These are phyloP conservation scores for Fragilariopsis cylindrus DNA, from an alignment of 108 stramenopile species.

Conservation along the genomic window DNA sequence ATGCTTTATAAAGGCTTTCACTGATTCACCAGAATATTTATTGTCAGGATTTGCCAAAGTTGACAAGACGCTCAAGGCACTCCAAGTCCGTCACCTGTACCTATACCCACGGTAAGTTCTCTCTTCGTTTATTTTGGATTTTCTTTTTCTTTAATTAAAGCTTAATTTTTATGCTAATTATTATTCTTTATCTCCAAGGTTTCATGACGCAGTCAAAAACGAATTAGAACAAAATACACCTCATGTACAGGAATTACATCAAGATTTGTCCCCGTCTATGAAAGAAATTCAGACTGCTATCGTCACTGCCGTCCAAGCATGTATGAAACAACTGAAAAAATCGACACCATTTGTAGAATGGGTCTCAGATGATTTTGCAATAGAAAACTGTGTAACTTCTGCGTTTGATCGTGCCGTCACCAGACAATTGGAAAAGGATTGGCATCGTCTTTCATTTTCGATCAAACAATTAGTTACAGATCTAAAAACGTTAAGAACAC, in stretches of 20 bases:
- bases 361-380: slow-evolving; percentile 52
- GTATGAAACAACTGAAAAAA: slow-evolving; percentile 83
- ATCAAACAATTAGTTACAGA: slow-evolving; percentile 92
- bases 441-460: slow-evolving; percentile 86
- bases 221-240: slow-evolving; percentile 80
- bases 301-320: slow-evolving; percentile 83
- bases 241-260: slow-evolving; percentile 84
- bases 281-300: slow-evolving; percentile 87
- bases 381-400: slow-evolving; percentile 90
- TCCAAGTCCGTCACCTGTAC: slow-evolving; percentile 83
- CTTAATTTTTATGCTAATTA: no score
- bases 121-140: no score
- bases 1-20: slow-evolving; percentile 96
- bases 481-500: slow-evolving; percentile 78
- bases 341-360: slow-evolving; percentile 69
- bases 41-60: slow-evolving; percentile 87
- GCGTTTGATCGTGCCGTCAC: slow-evolving; percentile 85
- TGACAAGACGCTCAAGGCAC: slow-evolving; percentile 81
- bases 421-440: slow-evolving; percentile 93
- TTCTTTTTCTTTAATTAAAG: no score
- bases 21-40: slow-evolving; percentile 86
- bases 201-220: slow-evolving; percentile 78
- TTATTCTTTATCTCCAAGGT: slow-evolving; percentile 37
- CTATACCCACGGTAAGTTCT: slow-evolving; percentile 74
- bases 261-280: slow-evolving; percentile 83